Base-by-base conservation (phyloP, 2,329 filamentous ascomycete species). In the Hymenoscyphus linearis region DNA sequence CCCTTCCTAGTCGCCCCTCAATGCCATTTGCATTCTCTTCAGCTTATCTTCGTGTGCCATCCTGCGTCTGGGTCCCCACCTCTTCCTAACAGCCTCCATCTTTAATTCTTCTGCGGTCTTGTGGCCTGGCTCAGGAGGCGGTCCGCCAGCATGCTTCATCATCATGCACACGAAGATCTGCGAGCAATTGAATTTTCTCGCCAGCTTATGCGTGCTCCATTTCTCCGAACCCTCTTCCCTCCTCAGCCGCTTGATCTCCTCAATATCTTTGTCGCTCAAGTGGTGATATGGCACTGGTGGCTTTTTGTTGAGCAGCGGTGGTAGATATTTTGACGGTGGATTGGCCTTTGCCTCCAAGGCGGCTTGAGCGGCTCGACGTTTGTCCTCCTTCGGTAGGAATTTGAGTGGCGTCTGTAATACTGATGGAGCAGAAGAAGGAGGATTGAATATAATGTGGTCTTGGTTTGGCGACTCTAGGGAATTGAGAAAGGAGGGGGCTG, bases 341-440 rank as follows among this genome's bases (percentile, higher is more conserved):
- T 60, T 52, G 12, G 66, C 52, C 63, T 60, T 67, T 36, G 61
- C 55, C 57, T 65, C 62, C n/a, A 69, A 68, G 14, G 66, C 55
- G 18, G 62, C 62, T 18, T 73, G 61, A 16, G 71, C 62, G 55
- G 70, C 62, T 57, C 67, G 68, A 55, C 72, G 67, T 61, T 71
- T 72, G 60, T 74, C 72, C 44, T 73, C 70, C 64, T 77, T 79
- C 59, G 85, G 85, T 34, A 88, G 80, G 75, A 88, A 88, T 71
- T 85, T 82, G 75, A 85, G 81, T 60, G 85, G 85, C n/a, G 85
- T 88, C 75, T 87, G 82, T 69, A 79, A 79, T 61, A 85, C 83
- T n/a, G 82, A 81, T 2, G 81, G 76, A 60, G 78, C 76, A 10
- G 82, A 78, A 16, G 81, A 75, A 27, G 82, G 82, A 47, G 82